Evolutionary conservation across 2,329 filamentous ascomycete genomes (phyloP).

Genomic region (Xylariaceae sp.): DNA sequence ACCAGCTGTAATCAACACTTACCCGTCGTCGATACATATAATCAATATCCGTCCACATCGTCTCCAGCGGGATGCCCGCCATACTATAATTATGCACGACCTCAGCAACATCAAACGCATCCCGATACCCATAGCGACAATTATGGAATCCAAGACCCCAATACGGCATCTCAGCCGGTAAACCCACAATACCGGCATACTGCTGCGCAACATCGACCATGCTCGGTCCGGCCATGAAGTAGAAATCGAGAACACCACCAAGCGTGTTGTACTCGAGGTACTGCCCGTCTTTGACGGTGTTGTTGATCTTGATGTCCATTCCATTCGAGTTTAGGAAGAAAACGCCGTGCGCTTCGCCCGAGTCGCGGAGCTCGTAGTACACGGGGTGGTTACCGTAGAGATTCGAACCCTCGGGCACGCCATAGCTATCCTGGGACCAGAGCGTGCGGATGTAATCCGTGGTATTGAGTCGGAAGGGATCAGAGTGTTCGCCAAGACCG

Average conservation of each 20-base stretch:
- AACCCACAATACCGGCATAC: constrained; percentile 52
- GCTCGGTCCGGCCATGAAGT: constrained; percentile 56
- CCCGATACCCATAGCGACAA: constrained; percentile 60
- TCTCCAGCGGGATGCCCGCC: constrained; percentile 62
- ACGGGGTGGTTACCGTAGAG: constrained; percentile 69
- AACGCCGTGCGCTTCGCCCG: constrained; percentile 53
- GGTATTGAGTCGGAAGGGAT: constrained; percentile 62
- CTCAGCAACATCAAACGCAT: constrained; percentile 60
- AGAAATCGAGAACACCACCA: constrained; percentile 68
- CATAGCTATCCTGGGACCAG: constrained; percentile 63
- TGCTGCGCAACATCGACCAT: constrained; percentile 55
- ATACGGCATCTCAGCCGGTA: constrained; percentile 59
- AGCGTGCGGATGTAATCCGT: constrained; percentile 65
- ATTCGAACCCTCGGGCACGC: constrained; percentile 56
- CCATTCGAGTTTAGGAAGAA: constrained; percentile 68
- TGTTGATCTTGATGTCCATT: constrained; percentile 72
- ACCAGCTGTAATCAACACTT: constrained; percentile 10
- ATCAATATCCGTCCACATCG: constrained; percentile 63
- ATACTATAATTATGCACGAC: constrained; percentile 62
- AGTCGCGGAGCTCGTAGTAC: constrained; percentile 66
- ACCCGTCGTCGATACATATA: constrained; percentile 51
- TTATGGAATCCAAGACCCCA: constrained; percentile 59
- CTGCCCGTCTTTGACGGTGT: constrained; percentile 52
- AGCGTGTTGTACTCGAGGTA: constrained; percentile 76
- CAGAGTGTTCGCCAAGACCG: constrained; percentile 72